These are phyloP conservation scores for Trypanosoma caninum DNA, from an alignment of 208 protist species.

Conservation along the genomic window DNA sequence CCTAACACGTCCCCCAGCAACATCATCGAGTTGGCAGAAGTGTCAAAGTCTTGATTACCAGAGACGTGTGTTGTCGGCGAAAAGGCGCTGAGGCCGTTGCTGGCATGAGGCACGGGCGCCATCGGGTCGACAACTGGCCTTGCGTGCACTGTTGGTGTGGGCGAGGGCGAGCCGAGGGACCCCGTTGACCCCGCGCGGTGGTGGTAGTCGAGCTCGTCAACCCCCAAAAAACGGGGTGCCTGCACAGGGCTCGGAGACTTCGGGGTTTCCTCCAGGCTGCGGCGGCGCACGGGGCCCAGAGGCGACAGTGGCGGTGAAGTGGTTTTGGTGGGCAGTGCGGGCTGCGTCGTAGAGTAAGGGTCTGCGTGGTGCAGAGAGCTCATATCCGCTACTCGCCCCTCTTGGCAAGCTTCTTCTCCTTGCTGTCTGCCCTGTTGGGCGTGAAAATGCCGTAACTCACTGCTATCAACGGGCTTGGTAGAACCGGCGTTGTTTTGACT, in stretches of 20 bases:
- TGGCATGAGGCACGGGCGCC: slow-evolving; percentile 52
- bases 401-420: neutral
- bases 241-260: slow-evolving; percentile 51
- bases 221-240: slow-evolving; percentile 38
- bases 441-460: neutral
- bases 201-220: slow-evolving; percentile 72
- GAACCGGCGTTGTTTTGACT: neutral
- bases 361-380: slow-evolving; percentile 18
- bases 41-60: slow-evolving; percentile 26
- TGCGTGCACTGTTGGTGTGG: slow-evolving; percentile 26
- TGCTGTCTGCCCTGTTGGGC: neutral
- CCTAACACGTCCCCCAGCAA: slow-evolving; percentile 34
- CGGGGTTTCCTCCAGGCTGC: slow-evolving; percentile 18
- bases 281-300: slow-evolving; percentile 5
- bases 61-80: slow-evolving; percentile 32
- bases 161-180: slow-evolving; percentile 8
- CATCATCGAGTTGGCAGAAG: slow-evolving; percentile 35
- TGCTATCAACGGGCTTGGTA: neutral
- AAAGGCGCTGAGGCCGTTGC: slow-evolving; percentile 15
- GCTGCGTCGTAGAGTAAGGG: slow-evolving; percentile 2
- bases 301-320: slow-evolving; percentile 43
- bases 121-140: slow-evolving; percentile 68
- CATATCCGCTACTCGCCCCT: neutral
- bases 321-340: slow-evolving; percentile 1
- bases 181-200: slow-evolving; percentile 49